Conservation (phyloP, 352 stramenopile species). For the Lagenidium giganteum region DNA sequence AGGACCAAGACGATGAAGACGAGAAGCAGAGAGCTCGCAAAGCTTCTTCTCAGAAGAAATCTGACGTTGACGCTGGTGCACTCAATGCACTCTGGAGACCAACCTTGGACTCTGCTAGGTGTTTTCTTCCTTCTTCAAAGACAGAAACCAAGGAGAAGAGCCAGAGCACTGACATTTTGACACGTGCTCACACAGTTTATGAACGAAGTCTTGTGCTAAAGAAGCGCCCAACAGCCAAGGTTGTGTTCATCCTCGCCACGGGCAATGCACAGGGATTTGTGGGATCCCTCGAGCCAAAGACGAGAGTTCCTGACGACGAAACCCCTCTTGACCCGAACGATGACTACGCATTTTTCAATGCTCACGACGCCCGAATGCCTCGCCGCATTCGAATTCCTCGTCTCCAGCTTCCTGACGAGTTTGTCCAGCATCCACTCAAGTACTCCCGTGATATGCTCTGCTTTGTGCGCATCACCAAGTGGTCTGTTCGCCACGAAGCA, state of each 20-base stretch:
- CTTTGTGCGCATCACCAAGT: conserved; percentile 65
- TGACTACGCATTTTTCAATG: conserved; percentile 69
- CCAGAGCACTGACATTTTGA: neutral
- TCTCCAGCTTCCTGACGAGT: conserved; percentile 64
- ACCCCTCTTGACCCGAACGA: conserved; percentile 36
- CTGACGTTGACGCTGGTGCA: neutral
- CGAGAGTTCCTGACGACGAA: conserved; percentile 25
- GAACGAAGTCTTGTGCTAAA: conserved; percentile 6
- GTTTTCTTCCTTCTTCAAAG: conserved; percentile 6
- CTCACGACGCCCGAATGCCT: conserved; percentile 57
- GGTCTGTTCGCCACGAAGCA: conserved; percentile 39
- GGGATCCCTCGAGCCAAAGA: conserved; percentile 53
- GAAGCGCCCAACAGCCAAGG: conserved; percentile 49
- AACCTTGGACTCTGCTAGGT: conserved; percentile 10
- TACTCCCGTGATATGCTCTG: conserved; percentile 73
- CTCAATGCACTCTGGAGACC: conserved; percentile 14
- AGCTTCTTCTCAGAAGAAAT: conserved; percentile 4
- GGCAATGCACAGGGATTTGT: conserved; percentile 59
- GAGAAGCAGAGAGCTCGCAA: conserved; percentile 3
- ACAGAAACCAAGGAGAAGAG: neutral
- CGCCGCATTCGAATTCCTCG: conserved; percentile 66
- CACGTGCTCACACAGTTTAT: neutral
- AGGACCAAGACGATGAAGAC: conserved; percentile 14
- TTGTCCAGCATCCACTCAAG: conserved; percentile 41
- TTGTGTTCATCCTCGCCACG: conserved; percentile 62